Percentiles rank a stretch among this genome's conserved stretches.
These are phyloP conservation scores for Boletellus emodensis DNA, from an alignment of 768 basidiomycete species.

Conservation along the genomic window DNA sequence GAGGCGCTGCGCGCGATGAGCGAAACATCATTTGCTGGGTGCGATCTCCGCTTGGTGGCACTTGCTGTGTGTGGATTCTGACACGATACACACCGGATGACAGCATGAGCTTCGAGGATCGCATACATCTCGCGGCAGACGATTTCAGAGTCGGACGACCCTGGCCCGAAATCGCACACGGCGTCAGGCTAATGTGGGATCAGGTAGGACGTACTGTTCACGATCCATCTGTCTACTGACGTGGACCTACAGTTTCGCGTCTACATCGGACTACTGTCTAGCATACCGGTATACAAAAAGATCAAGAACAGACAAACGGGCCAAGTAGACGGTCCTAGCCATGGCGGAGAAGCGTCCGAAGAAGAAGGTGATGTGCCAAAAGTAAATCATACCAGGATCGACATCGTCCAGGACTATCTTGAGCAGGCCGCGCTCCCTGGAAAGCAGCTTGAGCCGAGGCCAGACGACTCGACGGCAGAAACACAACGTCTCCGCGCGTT, in stretches of 20 bases:
- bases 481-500: constrained; percentile 42
- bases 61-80: background rate
- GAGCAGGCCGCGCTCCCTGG: constrained; percentile 28
- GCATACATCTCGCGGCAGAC: constrained; percentile 26
- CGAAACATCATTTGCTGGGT: constrained; percentile 25
- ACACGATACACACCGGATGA: constrained; percentile 3
- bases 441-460: constrained; percentile 25
- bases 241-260: constrained; percentile 25
- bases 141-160: constrained; percentile 30
- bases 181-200: constrained; percentile 30
- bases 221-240: background rate
- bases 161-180: constrained; percentile 29
- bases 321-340: constrained; percentile 27
- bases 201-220: constrained; percentile 16
- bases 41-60: constrained; percentile 15
- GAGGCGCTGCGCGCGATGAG: constrained; percentile 21
- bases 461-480: constrained; percentile 10
- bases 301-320: constrained; percentile 15
- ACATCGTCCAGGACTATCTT: constrained; percentile 27
- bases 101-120: constrained; percentile 14
- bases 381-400: constrained; percentile 17
- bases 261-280: constrained; percentile 30
- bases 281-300: constrained; percentile 30
- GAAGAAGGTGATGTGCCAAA: constrained; percentile 24
- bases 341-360: constrained; percentile 30